phyloP scores from a whole-genome alignment of 257 asterid genomes.

The Haberlea rhodopensis region DNA sequence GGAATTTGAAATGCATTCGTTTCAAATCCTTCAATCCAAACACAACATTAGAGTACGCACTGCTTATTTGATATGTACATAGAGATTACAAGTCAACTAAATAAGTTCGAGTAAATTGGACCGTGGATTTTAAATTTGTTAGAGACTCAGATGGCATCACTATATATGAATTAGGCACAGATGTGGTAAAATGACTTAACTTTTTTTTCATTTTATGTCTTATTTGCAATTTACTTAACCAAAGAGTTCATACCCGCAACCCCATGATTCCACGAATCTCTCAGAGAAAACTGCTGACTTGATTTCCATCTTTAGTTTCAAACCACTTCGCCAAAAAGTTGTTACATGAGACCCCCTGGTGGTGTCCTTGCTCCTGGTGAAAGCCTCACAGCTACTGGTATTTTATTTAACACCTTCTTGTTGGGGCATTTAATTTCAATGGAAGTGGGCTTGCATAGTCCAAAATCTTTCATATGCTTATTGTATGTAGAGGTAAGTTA shows the following conservation, averaged over 20 bases:
- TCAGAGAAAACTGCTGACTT: background rate
- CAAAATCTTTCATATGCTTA: background rate
- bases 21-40: too few species aligned
- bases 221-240: background rate
- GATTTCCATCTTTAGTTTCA: conserved; percentile 54
- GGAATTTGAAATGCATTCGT: too few species aligned
- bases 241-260: background rate
- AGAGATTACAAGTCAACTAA: background rate
- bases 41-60: too few species aligned
- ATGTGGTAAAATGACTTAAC: too few species aligned
- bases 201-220: background rate
- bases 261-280: background rate
- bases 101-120: background rate
- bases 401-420: conserved; percentile 5
- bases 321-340: conserved; percentile 93
- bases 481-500: background rate
- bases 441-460: background rate
- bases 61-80: background rate
- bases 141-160: background rate
- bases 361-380: conserved; percentile 89
- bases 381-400: conserved; percentile 81
- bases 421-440: background rate
- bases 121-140: background rate
- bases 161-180: background rate
- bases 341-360: conserved; percentile 95